Conservation (phyloP, 2,329 filamentous ascomycete species). For the Aureobasidium musti region DNA sequence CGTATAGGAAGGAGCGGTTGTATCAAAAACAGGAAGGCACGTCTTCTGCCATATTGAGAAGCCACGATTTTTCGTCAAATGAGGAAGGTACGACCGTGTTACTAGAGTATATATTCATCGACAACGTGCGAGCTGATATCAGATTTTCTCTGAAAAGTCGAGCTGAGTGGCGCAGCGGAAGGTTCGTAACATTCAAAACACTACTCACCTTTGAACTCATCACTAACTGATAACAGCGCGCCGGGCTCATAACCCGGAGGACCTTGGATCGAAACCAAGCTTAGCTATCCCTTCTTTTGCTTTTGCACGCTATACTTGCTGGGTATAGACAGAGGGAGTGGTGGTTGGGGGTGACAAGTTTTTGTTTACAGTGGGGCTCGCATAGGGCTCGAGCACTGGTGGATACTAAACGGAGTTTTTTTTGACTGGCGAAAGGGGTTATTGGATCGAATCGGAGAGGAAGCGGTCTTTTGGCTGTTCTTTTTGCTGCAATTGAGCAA, state of each 20-base stretch:
- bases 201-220: not conserved
- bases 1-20: too few species aligned
- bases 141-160: too few species aligned
- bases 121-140: too few species aligned
- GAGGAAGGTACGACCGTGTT: too few species aligned
- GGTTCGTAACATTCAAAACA: not conserved
- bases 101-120: too few species aligned
- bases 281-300: not conserved
- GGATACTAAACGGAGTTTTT: not conserved
- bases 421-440: not conserved
- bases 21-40: too few species aligned
- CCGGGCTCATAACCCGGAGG: constrained; percentile 15
- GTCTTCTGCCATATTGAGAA: too few species aligned
- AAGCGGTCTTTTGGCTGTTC: not conserved
- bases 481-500: not conserved
- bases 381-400: not conserved
- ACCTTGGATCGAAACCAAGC: constrained; percentile 13
- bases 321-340: not conserved
- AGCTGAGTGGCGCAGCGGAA: constrained; percentile 15
- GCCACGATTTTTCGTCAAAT: too few species aligned
- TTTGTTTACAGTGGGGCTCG: not conserved
- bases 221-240: not conserved
- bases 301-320: not conserved
- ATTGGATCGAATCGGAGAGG: not conserved
- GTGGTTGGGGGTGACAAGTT: not conserved